Conservation (phyloP, 1,284 basidiomycete genomes). For the Schizophyllum amplum region DNA sequence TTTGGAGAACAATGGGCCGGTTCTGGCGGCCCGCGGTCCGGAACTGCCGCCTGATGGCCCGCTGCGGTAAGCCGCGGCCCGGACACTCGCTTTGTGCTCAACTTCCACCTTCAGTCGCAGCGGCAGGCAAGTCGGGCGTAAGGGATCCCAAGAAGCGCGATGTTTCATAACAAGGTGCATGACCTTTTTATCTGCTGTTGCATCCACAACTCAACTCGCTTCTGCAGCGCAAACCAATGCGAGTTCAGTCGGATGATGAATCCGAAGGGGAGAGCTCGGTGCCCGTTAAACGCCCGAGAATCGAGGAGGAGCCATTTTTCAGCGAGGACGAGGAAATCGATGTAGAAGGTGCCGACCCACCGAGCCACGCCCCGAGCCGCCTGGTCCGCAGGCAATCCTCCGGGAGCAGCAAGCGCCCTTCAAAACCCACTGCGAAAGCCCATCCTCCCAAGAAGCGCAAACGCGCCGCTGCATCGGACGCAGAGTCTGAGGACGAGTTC, state of each 20-base stretch:
- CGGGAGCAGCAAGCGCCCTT: conserved; percentile 9
- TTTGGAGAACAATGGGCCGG: no score
- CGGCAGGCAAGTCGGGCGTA: no score
- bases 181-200: no score
- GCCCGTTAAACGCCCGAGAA: not conserved
- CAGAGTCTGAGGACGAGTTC: conserved; percentile 16
- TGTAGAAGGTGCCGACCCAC: no score
- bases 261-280: not conserved
- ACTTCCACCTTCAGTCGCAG: no score
- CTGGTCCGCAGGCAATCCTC: not conserved
- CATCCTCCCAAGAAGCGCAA: conserved; percentile 14
- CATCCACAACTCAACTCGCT: no score
- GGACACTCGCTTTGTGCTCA: no score
- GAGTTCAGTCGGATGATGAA: not conserved
- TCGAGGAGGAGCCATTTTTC: conserved; percentile 11
- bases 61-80: no score
- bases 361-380: not conserved
- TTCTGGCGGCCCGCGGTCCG: no score
- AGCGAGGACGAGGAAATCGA: conserved; percentile 1
- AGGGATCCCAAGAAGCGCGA: no score
- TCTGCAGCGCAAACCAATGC: not conserved
- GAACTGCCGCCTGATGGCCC: no score
- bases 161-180: no score
- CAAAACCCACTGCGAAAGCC: conserved; percentile 6
- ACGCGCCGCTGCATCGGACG: conserved; percentile 18